Evolutionary conservation across 805 yeast species (phyloP), one percentile per base, ranked within the genome.

Genomic region (Kluyveromyces lactis): DNA sequence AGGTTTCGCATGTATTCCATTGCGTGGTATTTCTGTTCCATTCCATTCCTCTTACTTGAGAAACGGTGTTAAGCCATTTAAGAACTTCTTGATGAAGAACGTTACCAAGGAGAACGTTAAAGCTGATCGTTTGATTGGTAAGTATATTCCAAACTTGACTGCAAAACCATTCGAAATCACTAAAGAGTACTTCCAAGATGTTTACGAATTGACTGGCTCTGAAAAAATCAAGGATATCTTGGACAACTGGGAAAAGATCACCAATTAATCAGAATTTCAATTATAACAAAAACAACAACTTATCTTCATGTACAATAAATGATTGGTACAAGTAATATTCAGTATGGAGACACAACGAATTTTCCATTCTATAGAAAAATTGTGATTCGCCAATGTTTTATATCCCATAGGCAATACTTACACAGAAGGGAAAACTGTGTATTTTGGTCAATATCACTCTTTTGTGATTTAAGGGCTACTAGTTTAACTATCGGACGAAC

Each of bases 21-120:
- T 92, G 66, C 87, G 83, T 73, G 98, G 98, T 55, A 92, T 92
- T 51, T 86, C 96, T n/a, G 99, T 92, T 62, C 99, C 99, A 47
- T 92, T 92, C 97, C 99, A 92, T 70, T 87, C 97, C 21, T 81
- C 95, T n/a, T 92, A 94, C 71, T 75, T 92, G 71, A 83, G 90
- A 75, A 85, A 92, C 42, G 99, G 99, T 69, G 99, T 92, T 44
- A 90, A 89, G 69, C 98, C 98, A 56, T 92, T 92, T 86, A 89
- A 90, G 75, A 85, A 87, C 69, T 92, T 92, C 81, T 75, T 92
- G 71, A 80, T 81, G 63, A 92, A 87, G 82, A 90, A 92, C 77
- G 83, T 92, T 58, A 82, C 95, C 48, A 86, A 83, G 71, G 84
- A 86, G 55, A 94, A 96, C 36, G 92, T 92, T 50, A 90, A 90